Conservation (phyloP, 805 yeast genomes). For the Myxozyma kluyveri region DNA sequence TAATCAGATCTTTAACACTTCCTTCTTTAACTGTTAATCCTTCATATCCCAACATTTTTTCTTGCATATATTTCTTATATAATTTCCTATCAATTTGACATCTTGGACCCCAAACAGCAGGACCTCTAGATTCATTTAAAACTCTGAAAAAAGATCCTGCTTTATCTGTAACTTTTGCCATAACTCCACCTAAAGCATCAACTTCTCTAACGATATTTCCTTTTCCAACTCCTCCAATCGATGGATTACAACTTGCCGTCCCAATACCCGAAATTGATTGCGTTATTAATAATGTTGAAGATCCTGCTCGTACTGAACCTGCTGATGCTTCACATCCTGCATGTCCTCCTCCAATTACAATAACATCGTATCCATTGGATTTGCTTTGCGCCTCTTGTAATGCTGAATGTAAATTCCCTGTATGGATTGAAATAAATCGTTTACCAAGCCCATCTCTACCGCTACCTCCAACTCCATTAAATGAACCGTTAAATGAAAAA, state of each 20-base stretch:
- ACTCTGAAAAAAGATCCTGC: conserved; percentile 92
- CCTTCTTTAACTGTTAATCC: conserved; percentile 65
- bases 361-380: conserved; percentile 53
- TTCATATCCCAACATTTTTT: conserved; percentile 48
- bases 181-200: conserved; percentile 94
- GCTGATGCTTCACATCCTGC: conserved; percentile 98
- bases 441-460: background rate
- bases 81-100: conserved; percentile 90
- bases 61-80: conserved; percentile 77
- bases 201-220: conserved; percentile 90
- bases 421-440: conserved; percentile 15
- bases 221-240: conserved; percentile 97
- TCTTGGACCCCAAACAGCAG: conserved; percentile 98
- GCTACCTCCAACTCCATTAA: background rate
- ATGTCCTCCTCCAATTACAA: conserved; percentile 96
- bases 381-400: background rate
- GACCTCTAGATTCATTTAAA: conserved; percentile 81
- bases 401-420: conserved; percentile 11
- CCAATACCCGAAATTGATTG: conserved; percentile 77
- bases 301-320: conserved; percentile 84
- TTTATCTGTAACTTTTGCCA: conserved; percentile 78
- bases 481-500: no score
- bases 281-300: conserved; percentile 67
- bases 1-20: conserved; percentile 78
- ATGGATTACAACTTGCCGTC: conserved; percentile 94